These are phyloP conservation scores for Lasiodiplodia sp. DNA, from an alignment of 2,329 filamentous ascomycete genomes.

Conservation along the genomic window DNA sequence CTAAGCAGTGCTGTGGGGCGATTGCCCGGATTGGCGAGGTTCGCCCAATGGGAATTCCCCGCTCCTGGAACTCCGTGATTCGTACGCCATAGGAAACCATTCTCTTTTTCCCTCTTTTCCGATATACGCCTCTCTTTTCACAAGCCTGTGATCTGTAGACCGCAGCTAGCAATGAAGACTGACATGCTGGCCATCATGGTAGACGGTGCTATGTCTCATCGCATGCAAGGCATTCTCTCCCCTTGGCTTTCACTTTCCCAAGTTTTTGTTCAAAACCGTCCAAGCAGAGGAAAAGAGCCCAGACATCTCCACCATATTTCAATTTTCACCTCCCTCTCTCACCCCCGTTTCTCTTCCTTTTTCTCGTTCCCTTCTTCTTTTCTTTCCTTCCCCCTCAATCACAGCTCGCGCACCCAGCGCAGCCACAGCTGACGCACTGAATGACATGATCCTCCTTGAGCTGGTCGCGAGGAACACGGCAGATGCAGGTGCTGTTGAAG, in stretches of 20 bases:
- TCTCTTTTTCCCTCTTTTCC: not conserved
- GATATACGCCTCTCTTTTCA: not conserved
- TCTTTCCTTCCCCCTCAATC: not conserved
- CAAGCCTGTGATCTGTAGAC: not conserved
- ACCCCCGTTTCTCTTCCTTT: not conserved
- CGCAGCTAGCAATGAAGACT: not conserved
- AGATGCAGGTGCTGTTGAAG: constrained; percentile 97
- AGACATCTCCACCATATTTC: no score
- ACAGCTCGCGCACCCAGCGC: constrained; percentile 75
- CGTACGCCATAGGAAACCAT: not conserved
- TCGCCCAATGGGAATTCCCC: not conserved
- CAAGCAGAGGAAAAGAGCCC: no score
- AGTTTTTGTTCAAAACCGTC: no score
- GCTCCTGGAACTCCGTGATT: not conserved
- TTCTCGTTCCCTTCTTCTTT: not conserved
- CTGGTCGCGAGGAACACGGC: constrained; percentile 87
- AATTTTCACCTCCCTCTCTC: no score
- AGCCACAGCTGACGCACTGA: constrained; percentile 95
- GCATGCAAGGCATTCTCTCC: no score
- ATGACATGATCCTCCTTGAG: constrained; percentile 90
- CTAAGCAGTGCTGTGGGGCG: not conserved
- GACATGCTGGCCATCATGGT: not conserved
- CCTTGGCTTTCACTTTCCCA: no score
- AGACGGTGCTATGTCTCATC: not conserved
- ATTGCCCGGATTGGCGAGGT: not conserved